These are phyloP conservation scores for Diaporthe sp. DNA, from an alignment of 2,329 filamentous ascomycete species.

Conservation along the genomic window DNA sequence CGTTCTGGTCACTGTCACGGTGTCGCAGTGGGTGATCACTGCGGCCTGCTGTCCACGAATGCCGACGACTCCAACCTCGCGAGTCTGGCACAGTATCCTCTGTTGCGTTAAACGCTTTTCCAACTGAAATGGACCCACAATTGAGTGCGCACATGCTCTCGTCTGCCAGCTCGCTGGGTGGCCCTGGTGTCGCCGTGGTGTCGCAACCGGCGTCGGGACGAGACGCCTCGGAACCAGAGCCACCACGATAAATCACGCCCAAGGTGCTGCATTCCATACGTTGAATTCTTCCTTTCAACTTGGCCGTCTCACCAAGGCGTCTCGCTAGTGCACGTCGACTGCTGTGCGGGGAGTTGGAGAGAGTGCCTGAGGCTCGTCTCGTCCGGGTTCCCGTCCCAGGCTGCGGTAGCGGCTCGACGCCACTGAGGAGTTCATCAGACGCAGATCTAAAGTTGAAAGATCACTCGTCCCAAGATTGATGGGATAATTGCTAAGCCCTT, in stretches of 20 bases:
- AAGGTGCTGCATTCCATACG: neutral
- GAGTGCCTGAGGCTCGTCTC: neutral
- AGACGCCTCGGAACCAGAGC: constrained; percentile 23
- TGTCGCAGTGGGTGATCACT: neutral
- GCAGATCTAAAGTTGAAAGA: constrained; percentile 26
- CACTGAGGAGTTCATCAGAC: constrained; percentile 25
- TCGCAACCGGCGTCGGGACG: constrained; percentile 27
- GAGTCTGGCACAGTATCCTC: neutral
- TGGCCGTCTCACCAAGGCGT: constrained; percentile 26
- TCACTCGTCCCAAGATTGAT: constrained; percentile 30
- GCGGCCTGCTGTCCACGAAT: neutral
- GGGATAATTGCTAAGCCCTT: constrained; percentile 7
- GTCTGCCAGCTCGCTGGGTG: neutral
- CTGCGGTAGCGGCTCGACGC: constrained; percentile 28
- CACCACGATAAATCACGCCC: constrained; percentile 5
- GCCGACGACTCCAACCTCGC: neutral
- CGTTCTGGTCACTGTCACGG: neutral
- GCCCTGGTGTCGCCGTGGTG: constrained; percentile 15
- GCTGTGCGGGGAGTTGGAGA: neutral
- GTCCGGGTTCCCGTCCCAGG: constrained; percentile 18
- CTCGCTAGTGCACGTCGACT: constrained; percentile 3
- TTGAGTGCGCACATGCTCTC: neutral
- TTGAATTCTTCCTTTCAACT: neutral
- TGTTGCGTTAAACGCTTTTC: neutral
- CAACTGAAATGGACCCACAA: neutral